These are phyloP conservation scores for Chlamydomonas asymmetrica DNA, from an alignment of 139 green algal genomes.

Conservation along the genomic window DNA sequence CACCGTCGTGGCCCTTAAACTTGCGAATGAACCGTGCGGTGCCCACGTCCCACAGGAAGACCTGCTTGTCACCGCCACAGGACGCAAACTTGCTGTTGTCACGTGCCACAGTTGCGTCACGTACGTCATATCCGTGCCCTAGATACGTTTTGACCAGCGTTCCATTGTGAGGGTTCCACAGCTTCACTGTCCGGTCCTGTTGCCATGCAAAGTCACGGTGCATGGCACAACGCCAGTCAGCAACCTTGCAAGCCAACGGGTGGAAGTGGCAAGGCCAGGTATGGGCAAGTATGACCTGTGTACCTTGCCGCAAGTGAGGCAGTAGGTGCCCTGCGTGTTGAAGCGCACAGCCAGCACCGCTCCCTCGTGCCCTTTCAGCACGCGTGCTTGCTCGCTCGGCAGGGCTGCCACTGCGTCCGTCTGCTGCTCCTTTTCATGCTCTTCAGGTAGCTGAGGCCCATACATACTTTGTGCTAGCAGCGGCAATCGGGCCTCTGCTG, in stretches of 20 bases:
- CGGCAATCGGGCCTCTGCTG: too few species aligned
- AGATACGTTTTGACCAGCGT: conserved; percentile 81
- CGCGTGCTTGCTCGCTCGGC: conserved; percentile 27
- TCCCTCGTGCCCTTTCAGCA: conserved; percentile 78
- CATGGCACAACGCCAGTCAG: not conserved
- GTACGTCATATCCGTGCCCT: conserved; percentile 90
- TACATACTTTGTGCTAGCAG: too few species aligned
- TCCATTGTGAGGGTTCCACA: conserved; percentile 89
- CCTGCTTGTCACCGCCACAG: conserved; percentile 83
- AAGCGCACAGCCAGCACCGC: conserved; percentile 84
- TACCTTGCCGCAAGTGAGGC: conserved; percentile 84
- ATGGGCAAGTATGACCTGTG: not conserved
- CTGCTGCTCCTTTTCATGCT: conserved; percentile 32
- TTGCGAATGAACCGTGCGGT: conserved; percentile 80
- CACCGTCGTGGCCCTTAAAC: conserved; percentile 87
- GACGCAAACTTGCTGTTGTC: conserved; percentile 94
- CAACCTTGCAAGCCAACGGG: not conserved
- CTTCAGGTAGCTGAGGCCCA: conserved; percentile 32
- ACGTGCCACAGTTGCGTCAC: conserved; percentile 59
- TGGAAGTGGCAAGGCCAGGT: not conserved
- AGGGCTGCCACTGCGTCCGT: conserved; percentile 2
- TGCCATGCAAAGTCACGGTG: not conserved
- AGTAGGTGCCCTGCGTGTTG: conserved; percentile 83
- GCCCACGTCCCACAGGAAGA: conserved; percentile 95
- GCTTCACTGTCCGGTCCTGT: conserved; percentile 79